Percentiles rank a stretch among this genome's conserved stretches.
Evolutionary conservation across 768 basidiomycete genomes (phyloP).

Genomic region (Pleurotus djamor): DNA sequence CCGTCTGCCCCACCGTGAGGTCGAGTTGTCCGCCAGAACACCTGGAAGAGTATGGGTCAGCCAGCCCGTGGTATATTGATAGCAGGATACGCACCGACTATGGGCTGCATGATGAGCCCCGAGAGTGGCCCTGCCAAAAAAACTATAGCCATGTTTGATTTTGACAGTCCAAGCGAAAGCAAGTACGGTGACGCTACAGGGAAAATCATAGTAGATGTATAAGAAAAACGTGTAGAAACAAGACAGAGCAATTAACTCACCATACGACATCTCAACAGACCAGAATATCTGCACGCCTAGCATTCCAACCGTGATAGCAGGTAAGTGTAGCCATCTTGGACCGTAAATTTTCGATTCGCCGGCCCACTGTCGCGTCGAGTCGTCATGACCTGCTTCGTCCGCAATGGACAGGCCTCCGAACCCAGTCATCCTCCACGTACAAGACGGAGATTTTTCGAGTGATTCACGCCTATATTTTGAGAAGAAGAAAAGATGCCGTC

Average conservation of each 20-base stretch:
- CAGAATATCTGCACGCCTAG: conserved; percentile 88
- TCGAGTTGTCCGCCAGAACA: conserved; percentile 81
- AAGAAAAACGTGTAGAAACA: background rate
- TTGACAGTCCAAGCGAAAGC: conserved; percentile 83
- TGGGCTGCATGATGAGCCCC: conserved; percentile 87
- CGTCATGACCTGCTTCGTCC: conserved; percentile 3
- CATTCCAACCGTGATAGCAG: conserved; percentile 73
- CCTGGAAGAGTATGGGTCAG: conserved; percentile 17
- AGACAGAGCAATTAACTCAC: conserved; percentile 25
- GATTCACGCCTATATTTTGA: background rate
- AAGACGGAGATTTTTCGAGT: background rate
- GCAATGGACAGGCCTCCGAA: background rate
- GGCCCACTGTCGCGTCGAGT: conserved; percentile 25
- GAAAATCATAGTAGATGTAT: background rate
- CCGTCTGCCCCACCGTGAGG: conserved; percentile 80
- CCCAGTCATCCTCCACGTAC: background rate
- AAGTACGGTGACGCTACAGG: conserved; percentile 76
- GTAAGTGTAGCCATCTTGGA: conserved; percentile 64
- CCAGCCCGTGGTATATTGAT: background rate
- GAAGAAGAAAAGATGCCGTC: background rate
- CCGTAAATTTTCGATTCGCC: conserved; percentile 64
- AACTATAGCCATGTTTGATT: conserved; percentile 85
- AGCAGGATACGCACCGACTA: conserved; percentile 60
- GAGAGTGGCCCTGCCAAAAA: conserved; percentile 92
- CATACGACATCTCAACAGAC: conserved; percentile 95